Percentiles rank a stretch among this genome's conserved stretches.
Evolutionary conservation across 176 grass and related monocot genomes (phyloP).

Genomic region (Lolium perenne): DNA sequence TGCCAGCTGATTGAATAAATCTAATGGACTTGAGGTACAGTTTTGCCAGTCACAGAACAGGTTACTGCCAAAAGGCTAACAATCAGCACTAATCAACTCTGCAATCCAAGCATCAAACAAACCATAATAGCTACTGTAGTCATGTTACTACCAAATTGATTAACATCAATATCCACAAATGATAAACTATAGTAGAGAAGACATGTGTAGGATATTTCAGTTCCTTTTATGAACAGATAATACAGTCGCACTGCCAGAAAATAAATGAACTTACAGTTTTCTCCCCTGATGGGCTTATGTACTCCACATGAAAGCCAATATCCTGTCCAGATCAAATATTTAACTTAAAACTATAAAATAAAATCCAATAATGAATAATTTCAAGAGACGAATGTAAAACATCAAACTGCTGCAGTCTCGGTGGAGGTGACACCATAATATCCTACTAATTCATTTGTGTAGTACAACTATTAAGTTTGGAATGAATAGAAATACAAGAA

Average conservation of each 20-base stretch:
- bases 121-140: constrained; percentile 10
- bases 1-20: not conserved
- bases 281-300: constrained; percentile 78
- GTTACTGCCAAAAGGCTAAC: not conserved
- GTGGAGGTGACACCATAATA: constrained; percentile 15
- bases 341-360: constrained; percentile 34
- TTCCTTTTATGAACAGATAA: constrained; percentile 32
- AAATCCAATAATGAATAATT: no score
- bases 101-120: constrained; percentile 3
- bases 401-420: not conserved
- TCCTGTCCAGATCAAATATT: constrained; percentile 65
- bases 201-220: constrained; percentile 11
- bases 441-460: not conserved
- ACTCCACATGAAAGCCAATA: constrained; percentile 95
- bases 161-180: constrained; percentile 33
- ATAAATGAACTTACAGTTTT: constrained; percentile 74
- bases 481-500: not conserved
- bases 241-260: not conserved
- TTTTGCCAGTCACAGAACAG: not conserved
- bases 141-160: not conserved
- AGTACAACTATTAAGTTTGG: not conserved
- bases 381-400: not conserved
- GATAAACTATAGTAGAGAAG: constrained; percentile 6
- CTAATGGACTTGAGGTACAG: not conserved
- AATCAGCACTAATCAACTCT: not conserved